Conservation (phyloP, 306 rosid species). For the Delonix regia region DNA sequence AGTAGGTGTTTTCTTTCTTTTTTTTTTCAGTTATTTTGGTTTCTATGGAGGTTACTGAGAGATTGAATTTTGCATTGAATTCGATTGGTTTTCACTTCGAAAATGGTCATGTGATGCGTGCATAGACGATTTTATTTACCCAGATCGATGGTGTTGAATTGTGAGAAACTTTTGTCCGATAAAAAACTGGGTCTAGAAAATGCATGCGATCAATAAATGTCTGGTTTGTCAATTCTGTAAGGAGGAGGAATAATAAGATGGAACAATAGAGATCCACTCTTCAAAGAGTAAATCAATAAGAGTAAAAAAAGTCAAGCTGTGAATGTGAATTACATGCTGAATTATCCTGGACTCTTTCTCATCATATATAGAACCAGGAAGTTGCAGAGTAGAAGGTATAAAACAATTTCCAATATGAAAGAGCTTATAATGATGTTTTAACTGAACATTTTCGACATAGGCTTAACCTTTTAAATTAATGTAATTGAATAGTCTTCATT, state of each 20-base stretch:
- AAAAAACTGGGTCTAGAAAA: not conserved
- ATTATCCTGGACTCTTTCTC: not conserved
- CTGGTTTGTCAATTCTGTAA: not conserved
- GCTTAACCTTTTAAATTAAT: too few species aligned
- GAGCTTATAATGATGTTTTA: not conserved
- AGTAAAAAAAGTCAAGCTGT: not conserved
- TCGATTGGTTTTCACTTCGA: not conserved
- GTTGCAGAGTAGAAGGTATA: not conserved
- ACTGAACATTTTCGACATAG: not conserved
- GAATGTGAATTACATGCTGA: too few species aligned
- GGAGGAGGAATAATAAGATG: not conserved
- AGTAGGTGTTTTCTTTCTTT: constrained; percentile 23
- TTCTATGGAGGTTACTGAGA: not conserved
- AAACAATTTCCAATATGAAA: not conserved
- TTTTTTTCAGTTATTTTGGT: not conserved
- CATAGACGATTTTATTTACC: not conserved
- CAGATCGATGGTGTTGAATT: not conserved
- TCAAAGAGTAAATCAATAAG: not conserved
- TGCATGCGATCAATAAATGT: not conserved
- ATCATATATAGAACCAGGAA: not conserved
- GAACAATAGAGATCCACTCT: not conserved
- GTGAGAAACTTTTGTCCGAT: not conserved
- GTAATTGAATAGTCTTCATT: too few species aligned
- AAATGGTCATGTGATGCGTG: not conserved
- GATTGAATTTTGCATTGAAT: not conserved